phyloP scores from a whole-genome alignment of 106 monocot genomes.

The Triglochin maritima region DNA sequence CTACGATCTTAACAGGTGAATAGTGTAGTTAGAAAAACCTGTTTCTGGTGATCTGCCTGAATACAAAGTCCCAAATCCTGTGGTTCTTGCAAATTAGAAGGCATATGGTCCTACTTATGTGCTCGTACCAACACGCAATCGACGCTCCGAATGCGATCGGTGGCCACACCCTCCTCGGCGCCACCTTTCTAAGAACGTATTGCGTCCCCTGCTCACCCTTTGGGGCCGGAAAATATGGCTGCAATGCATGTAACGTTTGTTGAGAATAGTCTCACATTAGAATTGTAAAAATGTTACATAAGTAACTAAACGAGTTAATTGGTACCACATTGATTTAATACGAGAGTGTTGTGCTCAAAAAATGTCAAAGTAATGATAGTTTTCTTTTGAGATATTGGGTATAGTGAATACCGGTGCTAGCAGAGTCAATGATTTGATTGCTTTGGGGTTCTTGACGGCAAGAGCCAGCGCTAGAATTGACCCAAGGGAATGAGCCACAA shows the following conservation, averaged over 20 bases:
- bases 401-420: slow-evolving; percentile 49
- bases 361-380: neutral
- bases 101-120: slow-evolving; percentile 79
- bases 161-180: slow-evolving; percentile 81
- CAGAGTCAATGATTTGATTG: slow-evolving; percentile 63
- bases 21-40: slow-evolving; percentile 15
- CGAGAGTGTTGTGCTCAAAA: neutral
- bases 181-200: slow-evolving; percentile 59
- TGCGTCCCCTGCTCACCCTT: slow-evolving; percentile 44
- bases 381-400: neutral
- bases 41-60: slow-evolving; percentile 37
- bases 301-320: no score
- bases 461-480: slow-evolving; percentile 73
- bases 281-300: no score
- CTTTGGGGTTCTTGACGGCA: slow-evolving; percentile 58
- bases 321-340: no score
- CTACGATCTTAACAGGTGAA: neutral
- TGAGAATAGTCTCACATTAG: no score
- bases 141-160: slow-evolving; percentile 67
- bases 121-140: slow-evolving; percentile 92
- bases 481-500: slow-evolving; percentile 82
- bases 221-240: slow-evolving; percentile 74
- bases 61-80: slow-evolving; percentile 48
- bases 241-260: neutral
- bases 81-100: slow-evolving; percentile 82